Evolutionary conservation across 345 rosid genomes (phyloP).

Genomic region (Salix exigua): DNA sequence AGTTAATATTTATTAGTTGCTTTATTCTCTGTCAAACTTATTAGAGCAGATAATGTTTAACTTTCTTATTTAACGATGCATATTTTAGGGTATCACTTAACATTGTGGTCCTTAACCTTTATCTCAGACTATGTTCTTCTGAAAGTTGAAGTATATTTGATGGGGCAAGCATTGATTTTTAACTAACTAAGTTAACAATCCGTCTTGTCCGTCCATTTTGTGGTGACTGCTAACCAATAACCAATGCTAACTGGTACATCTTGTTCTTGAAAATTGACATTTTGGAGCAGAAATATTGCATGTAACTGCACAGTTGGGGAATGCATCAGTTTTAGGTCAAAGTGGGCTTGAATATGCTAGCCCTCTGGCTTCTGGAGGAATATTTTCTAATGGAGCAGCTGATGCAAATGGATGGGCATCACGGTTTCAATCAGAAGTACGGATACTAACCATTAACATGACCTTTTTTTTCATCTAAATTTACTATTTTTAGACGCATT

Average conservation of each 20-base stretch:
- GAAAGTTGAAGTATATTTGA: slow-evolving; percentile 22
- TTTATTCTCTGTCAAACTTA: slow-evolving; percentile 4
- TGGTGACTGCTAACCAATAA: slow-evolving; percentile 63
- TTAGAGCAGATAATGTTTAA: neutral
- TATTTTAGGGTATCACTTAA: slow-evolving; percentile 4
- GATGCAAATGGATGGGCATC: slow-evolving; percentile 89
- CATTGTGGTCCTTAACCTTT: slow-evolving; percentile 13
- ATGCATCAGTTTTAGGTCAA: slow-evolving; percentile 98
- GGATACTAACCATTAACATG: slow-evolving; percentile 98
- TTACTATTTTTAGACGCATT: slow-evolving; percentile 47
- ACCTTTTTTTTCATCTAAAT: slow-evolving; percentile 67
- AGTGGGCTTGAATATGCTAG: slow-evolving; percentile 93
- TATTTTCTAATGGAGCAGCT: slow-evolving; percentile 90
- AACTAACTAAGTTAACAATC: slow-evolving; percentile 55
- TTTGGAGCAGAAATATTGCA: slow-evolving; percentile 98
- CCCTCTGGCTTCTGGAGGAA: slow-evolving; percentile 91
- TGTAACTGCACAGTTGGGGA: slow-evolving; percentile 98
- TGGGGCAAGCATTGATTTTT: slow-evolving; percentile 33
- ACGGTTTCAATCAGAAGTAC: slow-evolving; percentile 97
- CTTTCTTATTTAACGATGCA: neutral
- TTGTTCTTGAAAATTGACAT: slow-evolving; percentile 95
- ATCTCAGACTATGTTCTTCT: slow-evolving; percentile 18
- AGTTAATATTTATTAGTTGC: neutral
- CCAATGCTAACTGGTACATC: slow-evolving; percentile 89
- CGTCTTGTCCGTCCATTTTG: slow-evolving; percentile 47